Conservation (phyloP, 2,329 filamentous ascomycete species). For the Trichothecium sympodiale region DNA sequence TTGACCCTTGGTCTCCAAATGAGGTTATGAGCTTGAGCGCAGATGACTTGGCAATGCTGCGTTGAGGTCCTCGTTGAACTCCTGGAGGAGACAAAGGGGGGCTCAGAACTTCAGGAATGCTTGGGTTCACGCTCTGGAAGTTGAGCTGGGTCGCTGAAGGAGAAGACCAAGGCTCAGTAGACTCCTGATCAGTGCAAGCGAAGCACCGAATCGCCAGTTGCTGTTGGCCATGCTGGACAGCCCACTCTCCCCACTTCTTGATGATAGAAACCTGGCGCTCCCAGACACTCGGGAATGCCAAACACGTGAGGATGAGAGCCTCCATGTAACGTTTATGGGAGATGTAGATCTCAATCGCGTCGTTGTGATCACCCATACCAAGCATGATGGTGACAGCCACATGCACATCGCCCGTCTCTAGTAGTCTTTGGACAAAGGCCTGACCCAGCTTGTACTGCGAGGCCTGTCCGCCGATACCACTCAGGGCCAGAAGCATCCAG, state of each 20-base stretch:
- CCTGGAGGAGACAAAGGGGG: constrained; percentile 66
- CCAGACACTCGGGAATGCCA: constrained; percentile 79
- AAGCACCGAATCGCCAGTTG: constrained; percentile 89
- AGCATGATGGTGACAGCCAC: constrained; percentile 88
- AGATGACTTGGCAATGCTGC: constrained; percentile 65
- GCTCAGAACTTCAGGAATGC: constrained; percentile 52
- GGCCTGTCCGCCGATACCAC: constrained; percentile 64
- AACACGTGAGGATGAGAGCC: constrained; percentile 75
- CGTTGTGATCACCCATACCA: constrained; percentile 82
- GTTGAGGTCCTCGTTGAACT: constrained; percentile 44
- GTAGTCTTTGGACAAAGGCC: constrained; percentile 78
- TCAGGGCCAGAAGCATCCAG: constrained; percentile 93
- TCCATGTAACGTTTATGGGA: constrained; percentile 90
- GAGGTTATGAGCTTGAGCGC: constrained; percentile 86
- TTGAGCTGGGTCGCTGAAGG: constrained; percentile 59
- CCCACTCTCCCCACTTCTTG: constrained; percentile 89
- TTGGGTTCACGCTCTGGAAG: constrained; percentile 41
- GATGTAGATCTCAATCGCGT: constrained; percentile 92
- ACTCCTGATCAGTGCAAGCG: constrained; percentile 78
- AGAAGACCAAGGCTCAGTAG: constrained; percentile 78
- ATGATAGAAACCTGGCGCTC: constrained; percentile 79
- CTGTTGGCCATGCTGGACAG: constrained; percentile 75
- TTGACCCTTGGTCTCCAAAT: constrained; percentile 55
- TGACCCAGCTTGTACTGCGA: constrained; percentile 86
- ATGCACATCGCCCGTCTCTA: constrained; percentile 85